Evolutionary conservation across 306 rosid genomes (phyloP), one percentile per base, ranked within the genome.

Genomic region (Luffa acutangula): DNA sequence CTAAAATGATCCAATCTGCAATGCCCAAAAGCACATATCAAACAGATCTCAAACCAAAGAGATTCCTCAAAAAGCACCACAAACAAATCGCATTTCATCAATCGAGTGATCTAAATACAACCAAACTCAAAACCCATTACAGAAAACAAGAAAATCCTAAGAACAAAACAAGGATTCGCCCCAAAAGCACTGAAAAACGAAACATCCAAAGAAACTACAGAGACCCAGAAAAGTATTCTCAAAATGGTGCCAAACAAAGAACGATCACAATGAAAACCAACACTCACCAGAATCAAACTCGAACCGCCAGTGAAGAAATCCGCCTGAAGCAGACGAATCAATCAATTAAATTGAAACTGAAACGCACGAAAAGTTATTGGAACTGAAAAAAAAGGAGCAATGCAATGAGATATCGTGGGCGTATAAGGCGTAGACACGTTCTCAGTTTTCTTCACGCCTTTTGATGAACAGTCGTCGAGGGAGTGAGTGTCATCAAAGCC

Each of bases 401-500:
- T 21, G 56, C 3, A 25, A n/a, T 21, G 42, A 6, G 11, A 25
- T 2, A 45, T 45, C 76, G 76, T 70, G 76, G 76, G 15, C 76
- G 33, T 43, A 43, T 45, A 25, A 70, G 53, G 2, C 5, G 15
- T 12, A 4, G 76, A 71, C 57, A 48, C 56, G 57, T 21, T 46
- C 41, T 70, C 37, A 69, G 53, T 41, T 42, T 6, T 42, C 0
- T 43, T 43, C 52, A 42, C 75, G 37, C 36, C 53, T n/a, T 69
- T 43, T 42, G 10, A 71, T 71, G 77, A 71, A 71, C 57, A 45
- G 77, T 71, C 57, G 41, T 13, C 70, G 70, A 63, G 75, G 25
- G 25, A 65, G 46, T 37, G 75, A 69, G 75, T 43, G 34, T 31
- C 65, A 59, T 9, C 31, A 18, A 69, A 20, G 75, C 51, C 75